These are phyloP conservation scores for Paecilomyces variotii DNA, from an alignment of 2,329 filamentous ascomycete genomes.

Conservation along the genomic window DNA sequence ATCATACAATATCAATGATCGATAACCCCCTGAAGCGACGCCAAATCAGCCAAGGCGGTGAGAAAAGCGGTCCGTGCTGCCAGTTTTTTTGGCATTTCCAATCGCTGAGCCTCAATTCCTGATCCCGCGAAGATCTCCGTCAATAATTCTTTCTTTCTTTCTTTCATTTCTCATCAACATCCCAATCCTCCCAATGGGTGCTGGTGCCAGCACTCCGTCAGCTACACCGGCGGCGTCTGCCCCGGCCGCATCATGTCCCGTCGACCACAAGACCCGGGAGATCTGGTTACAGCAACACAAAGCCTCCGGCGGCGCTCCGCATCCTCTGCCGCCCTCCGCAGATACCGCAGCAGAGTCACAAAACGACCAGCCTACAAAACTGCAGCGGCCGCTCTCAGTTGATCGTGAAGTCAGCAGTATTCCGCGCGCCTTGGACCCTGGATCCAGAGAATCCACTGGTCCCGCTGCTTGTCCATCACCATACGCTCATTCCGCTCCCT, in stretches of 20 bases:
- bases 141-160: not conserved
- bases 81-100: not conserved
- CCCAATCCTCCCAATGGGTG: conserved; percentile 23
- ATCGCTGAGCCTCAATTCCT: not conserved
- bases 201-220: conserved; percentile 28
- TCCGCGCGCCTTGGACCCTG: conserved; percentile 49
- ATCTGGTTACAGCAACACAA: conserved; percentile 63
- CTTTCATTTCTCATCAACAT: conserved; percentile 8
- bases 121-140: not conserved
- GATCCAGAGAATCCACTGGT: conserved; percentile 5
- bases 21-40: not conserved
- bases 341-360: conserved; percentile 17
- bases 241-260: conserved; percentile 58
- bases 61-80: conserved; percentile 4
- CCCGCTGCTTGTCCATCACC: conserved; percentile 20
- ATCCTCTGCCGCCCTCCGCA: conserved; percentile 20
- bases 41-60: conserved; percentile 12
- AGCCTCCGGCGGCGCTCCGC: conserved; percentile 26
- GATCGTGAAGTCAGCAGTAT: conserved; percentile 73
- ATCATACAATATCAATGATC: not conserved
- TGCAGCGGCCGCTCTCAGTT: conserved; percentile 47
- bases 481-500: conserved; percentile 14
- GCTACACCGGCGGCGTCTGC: conserved; percentile 14
- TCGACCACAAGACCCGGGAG: conserved; percentile 82
- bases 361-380: conserved; percentile 18